These are phyloP conservation scores for Xylaria venustula DNA, from an alignment of 495 filamentous ascomycete species.

Conservation along the genomic window DNA sequence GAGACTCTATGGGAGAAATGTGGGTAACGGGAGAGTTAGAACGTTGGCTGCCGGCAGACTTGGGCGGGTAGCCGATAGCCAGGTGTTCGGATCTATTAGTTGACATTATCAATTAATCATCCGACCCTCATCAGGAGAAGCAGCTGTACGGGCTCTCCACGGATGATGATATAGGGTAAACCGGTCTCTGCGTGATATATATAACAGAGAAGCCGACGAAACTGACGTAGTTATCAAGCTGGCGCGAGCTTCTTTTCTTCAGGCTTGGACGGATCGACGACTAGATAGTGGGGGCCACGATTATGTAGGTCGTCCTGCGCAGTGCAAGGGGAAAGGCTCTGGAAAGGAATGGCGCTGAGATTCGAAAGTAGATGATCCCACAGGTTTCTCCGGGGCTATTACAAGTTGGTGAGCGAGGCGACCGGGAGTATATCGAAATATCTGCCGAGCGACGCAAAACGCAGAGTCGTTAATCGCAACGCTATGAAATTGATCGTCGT, in stretches of 20 bases:
- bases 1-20: conserved; percentile 81
- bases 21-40: conserved; percentile 86
- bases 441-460: conserved; percentile 6
- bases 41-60: conserved; percentile 58
- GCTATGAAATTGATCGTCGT: conserved; percentile 7
- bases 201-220: conserved; percentile 7
- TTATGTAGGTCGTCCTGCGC: conserved; percentile 18
- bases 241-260: background rate
- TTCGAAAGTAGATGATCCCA: conserved; percentile 17
- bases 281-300: background rate
- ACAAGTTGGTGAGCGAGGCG: conserved; percentile 16
- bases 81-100: conserved; percentile 80
- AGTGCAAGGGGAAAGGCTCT: conserved; percentile 7
- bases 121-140: conserved; percentile 45
- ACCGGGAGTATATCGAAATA: conserved; percentile 10
- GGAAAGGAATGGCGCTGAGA: conserved; percentile 8
- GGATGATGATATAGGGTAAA: conserved; percentile 27
- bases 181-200: background rate
- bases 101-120: conserved; percentile 87
- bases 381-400: conserved; percentile 16
- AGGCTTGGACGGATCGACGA: conserved; percentile 3
- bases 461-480: conserved; percentile 1
- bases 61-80: conserved; percentile 68
- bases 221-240: conserved; percentile 3
- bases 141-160: conserved; percentile 29